Base-by-base conservation (phyloP, 495 filamentous ascomycete species). In the Jackrogersella minutella region DNA sequence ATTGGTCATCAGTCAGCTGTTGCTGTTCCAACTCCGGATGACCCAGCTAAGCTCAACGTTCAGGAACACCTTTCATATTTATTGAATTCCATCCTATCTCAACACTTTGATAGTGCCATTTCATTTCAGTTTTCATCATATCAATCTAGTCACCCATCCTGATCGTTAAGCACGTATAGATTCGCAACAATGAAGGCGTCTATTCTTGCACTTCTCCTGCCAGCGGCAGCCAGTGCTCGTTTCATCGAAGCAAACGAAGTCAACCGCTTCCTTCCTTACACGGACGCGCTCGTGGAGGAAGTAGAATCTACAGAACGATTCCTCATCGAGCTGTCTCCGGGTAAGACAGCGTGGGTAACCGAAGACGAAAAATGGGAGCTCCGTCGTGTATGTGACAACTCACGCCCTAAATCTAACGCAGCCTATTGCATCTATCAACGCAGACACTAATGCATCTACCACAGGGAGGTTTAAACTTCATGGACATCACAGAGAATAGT, bases 341-440 rank as follows among this genome's bases (percentile, higher is more conserved):
- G 91, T 59, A 84, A 92, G 66, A 93, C 87, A 19, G 77, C 81
- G 78, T 96, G 91, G 90, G 88, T 97, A 21, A 94, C 91, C 0
- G 94, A 99, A 69, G 92, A 97, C 26, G 88, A 97, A 79, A 99
- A 99, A 79, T 97, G 96, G 91, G 86, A 85, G 66, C 80, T 98
- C 62, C 88, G 91, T 75, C 81, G 93, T 67, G 93, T 97, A 85
- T 57, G 88, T 77, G 16, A 21, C 61, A 54, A 40, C 56, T 26
- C 11, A 21, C 5, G 43, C n/a, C 13, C 24, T 37, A 9, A 24
- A 21, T 28, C 21, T 34, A 50, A 43, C 31, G 19, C 33, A 21
- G 50, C 9, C 26, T 13, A 5, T 40, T 13, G 1, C 10, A 10
- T 53, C 39, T 14, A 19, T 5, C 39, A 33, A 51, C 5, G 6